These are phyloP conservation scores for Pyrenochaeta sp. DNA, from an alignment of 2,329 filamentous ascomycete genomes.

Conservation along the genomic window DNA sequence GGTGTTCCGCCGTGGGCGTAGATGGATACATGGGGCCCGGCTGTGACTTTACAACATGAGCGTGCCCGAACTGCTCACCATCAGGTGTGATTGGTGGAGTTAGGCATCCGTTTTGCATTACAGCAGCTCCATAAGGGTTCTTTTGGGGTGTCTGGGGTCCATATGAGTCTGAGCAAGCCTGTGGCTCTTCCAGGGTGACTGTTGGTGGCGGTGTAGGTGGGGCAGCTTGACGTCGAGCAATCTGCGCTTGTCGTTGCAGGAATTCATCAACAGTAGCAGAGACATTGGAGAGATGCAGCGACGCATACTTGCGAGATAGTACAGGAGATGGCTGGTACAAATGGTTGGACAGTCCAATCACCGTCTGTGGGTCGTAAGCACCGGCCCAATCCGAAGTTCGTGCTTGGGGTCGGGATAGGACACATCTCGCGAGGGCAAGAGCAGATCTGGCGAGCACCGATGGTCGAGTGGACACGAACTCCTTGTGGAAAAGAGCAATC, in stretches of 20 bases:
- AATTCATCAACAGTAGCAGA: slow-evolving; percentile 72
- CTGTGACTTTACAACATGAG: slow-evolving; percentile 41
- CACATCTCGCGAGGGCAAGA: slow-evolving; percentile 83
- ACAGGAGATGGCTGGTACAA: slow-evolving; percentile 73
- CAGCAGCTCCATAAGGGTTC: slow-evolving; percentile 68
- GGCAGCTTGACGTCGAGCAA: slow-evolving; percentile 53
- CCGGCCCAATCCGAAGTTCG: slow-evolving; percentile 79
- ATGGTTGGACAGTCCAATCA: slow-evolving; percentile 70
- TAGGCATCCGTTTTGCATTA: slow-evolving; percentile 76
- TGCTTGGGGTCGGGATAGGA: slow-evolving; percentile 81
- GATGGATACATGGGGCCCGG: slow-evolving; percentile 42
- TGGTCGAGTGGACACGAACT: slow-evolving; percentile 92
- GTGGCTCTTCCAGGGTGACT: slow-evolving; percentile 60
- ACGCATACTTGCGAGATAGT: slow-evolving; percentile 73
- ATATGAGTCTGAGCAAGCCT: slow-evolving; percentile 55
- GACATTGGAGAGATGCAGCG: slow-evolving; percentile 70
- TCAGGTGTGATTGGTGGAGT: slow-evolving; percentile 89
- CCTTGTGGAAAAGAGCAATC: slow-evolving; percentile 93
- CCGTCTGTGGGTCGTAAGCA: slow-evolving; percentile 72
- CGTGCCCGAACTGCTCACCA: slow-evolving; percentile 51
- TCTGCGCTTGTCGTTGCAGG: slow-evolving; percentile 66
- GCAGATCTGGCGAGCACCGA: slow-evolving; percentile 91
- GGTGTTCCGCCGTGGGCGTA: slow-evolving; percentile 48
- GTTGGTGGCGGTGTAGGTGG: slow-evolving; percentile 68
- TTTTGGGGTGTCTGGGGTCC: slow-evolving; percentile 84